Evolutionary conservation across 2,329 filamentous ascomycete genomes (phyloP), one percentile per base, ranked within the genome.

Genomic region (Lachnellula arida): DNA sequence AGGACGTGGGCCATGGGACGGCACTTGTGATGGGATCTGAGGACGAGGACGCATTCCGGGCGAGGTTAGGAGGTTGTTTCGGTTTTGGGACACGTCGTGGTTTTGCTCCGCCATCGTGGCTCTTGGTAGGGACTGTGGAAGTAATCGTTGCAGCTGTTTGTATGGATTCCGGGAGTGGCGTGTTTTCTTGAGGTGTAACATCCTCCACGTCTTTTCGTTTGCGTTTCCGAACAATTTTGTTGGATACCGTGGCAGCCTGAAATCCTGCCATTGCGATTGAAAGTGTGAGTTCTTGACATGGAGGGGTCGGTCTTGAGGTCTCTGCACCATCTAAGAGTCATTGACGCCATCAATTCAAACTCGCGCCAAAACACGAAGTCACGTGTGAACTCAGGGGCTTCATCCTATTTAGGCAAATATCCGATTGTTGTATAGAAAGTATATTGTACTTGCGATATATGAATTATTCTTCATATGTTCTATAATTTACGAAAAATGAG

Each of bases 1-100:
- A 89, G 46, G 81, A 77, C 1, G 82, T 78, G 0, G 92, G 91
- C 91, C 93, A 97, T 43, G 67, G 63, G 11, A 69, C 55, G 11
- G 56, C 46, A 42, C 57, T 64, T 35, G 61, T 65, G 15, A 66
- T 59, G 2, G 63, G 55, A 39, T 54, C 62, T 3, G 63, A 65
- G 28, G 56, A 58, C 5, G 63, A 59, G 2, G 68, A 68, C 6
- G 59, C 49, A 46, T 62, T 62, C 28, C 64, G 61, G 14, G 58
- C 23, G 7, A 69, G 60, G 4, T 46, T 48, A 32, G 64, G 61
- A 35, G 57, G 49, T 25, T 49, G 25, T 32, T 66, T 64, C 8
- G 54, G 43, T 57, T 77, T 79, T 5, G 72, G 65, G 6, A 70
- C 72, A 60, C 79, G 71, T 58, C 78, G 71, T 15, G 78, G 75